phyloP scores from a whole-genome alignment of 1,284 basidiomycete genomes.

The Dichomitus squalens region DNA sequence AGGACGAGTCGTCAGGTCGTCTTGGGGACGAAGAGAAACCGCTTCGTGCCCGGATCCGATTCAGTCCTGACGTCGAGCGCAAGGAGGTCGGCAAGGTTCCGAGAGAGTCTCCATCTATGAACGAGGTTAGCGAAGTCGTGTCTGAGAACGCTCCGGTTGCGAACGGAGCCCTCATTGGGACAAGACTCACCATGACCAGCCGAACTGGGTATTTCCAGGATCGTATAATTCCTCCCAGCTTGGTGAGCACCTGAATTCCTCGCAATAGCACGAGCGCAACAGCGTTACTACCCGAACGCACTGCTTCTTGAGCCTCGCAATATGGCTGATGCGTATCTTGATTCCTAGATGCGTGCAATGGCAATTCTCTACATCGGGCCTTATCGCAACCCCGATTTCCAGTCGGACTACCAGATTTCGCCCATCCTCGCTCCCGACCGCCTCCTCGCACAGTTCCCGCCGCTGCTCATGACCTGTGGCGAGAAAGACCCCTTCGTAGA shows the following conservation, averaged over 20 bases:
- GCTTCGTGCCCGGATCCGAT: constrained; percentile 62
- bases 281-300: background rate
- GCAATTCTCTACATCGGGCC: constrained; percentile 97
- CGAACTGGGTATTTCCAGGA: constrained; percentile 95
- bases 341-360: constrained; percentile 92
- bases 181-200: constrained; percentile 92
- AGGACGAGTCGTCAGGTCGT: constrained; percentile 44
- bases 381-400: constrained; percentile 89
- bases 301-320: constrained; percentile 1
- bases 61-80: constrained; percentile 25
- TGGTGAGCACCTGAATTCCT: constrained; percentile 59
- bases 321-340: constrained; percentile 13
- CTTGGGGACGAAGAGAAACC: constrained; percentile 62
- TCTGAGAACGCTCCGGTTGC: background rate
- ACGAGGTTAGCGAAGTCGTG: background rate
- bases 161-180: constrained; percentile 28
- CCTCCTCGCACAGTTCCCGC: constrained; percentile 91
- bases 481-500: constrained; percentile 98
- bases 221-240: constrained; percentile 86
- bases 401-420: constrained; percentile 93
- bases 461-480: constrained; percentile 89
- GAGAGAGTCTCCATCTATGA: constrained; percentile 15
- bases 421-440: constrained; percentile 87
- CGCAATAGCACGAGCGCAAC: background rate
- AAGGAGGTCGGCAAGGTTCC: constrained; percentile 15